Percentiles rank a stretch among this genome's conserved stretches.
phyloP scores from a whole-genome alignment of 2,329 filamentous ascomycete species.

The Fusarium dimerum region DNA sequence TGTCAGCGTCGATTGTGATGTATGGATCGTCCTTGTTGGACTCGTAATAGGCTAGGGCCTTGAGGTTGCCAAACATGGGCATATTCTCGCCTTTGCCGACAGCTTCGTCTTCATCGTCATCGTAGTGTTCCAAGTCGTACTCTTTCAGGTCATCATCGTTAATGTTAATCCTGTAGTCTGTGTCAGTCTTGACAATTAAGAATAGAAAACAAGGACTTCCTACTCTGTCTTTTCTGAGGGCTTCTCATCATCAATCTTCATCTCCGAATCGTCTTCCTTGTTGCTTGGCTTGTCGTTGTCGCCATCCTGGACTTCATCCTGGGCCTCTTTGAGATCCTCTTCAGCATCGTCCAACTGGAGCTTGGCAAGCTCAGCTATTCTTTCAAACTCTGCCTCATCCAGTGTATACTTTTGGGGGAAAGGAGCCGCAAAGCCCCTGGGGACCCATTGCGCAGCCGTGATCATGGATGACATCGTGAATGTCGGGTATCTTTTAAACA shows the following conservation, averaged over 20 bases:
- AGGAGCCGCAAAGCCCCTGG: constrained; percentile 72
- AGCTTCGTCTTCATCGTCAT: constrained; percentile 69
- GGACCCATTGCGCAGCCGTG: constrained; percentile 74
- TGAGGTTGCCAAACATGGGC: constrained; percentile 94
- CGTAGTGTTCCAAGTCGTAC: constrained; percentile 95
- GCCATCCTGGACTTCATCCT: constrained; percentile 41
- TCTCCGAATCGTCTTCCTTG: constrained; percentile 36
- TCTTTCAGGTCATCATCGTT: constrained; percentile 90
- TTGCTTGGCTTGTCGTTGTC: constrained; percentile 27
- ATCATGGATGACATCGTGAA: constrained; percentile 67
- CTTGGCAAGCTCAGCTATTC: constrained; percentile 73
- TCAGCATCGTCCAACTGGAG: constrained; percentile 89
- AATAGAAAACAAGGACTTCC: constrained; percentile 2
- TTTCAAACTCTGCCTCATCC: constrained; percentile 73
- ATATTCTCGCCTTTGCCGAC: constrained; percentile 65
- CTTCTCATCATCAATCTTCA: constrained; percentile 36
- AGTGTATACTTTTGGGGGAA: constrained; percentile 76
- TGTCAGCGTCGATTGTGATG: constrained; percentile 79
- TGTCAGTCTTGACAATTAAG: constrained; percentile 10
- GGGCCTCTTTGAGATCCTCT: constrained; percentile 76
- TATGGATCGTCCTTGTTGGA: constrained; percentile 96
- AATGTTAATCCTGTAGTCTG: constrained; percentile 41
- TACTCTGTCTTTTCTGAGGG: constrained; percentile 39
- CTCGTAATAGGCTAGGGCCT: constrained; percentile 89
- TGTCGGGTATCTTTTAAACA: constrained; percentile 29